Conservation (phyloP, 2,329 filamentous ascomycete genomes). For the Fusarium denticulatum region DNA sequence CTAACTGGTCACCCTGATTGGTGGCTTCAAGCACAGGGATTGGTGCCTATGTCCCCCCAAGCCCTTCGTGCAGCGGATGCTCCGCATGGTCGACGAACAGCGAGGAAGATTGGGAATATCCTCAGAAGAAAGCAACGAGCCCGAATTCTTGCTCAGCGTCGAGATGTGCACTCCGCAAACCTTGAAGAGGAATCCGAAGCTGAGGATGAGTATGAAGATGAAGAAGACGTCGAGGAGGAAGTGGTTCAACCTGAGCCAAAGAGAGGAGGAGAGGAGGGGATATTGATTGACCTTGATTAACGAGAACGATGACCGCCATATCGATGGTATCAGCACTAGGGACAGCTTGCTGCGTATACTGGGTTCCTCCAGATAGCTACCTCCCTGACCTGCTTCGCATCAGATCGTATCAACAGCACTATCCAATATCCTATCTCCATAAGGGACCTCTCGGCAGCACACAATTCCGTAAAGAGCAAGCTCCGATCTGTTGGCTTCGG, state of each 20-base stretch:
- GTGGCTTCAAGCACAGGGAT: conserved; percentile 47
- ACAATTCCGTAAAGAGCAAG: neutral
- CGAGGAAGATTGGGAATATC: neutral
- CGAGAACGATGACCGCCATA: neutral
- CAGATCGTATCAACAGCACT: neutral
- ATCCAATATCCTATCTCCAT: neutral
- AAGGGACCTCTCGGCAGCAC: neutral
- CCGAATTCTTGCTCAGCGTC: neutral
- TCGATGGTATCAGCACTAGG: neutral
- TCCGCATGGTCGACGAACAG: neutral
- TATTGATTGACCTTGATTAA: conserved; percentile 23
- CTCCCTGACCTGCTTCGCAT: neutral
- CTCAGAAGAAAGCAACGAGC: conserved; percentile 16
- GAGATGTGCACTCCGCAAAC: neutral
- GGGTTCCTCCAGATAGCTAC: neutral
- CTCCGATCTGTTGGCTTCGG: neutral
- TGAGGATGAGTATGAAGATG: conserved; percentile 1
- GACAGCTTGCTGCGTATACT: neutral
- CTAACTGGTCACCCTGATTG: conserved; percentile 55
- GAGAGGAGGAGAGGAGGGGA: conserved; percentile 13
- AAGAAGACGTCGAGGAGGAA: neutral
- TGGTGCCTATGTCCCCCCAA: conserved; percentile 23
- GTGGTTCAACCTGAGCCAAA: neutral
- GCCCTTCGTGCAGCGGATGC: neutral
- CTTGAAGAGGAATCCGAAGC: neutral